Evolutionary conservation across 805 yeast species (phyloP), one percentile per base, ranked within the genome.

Genomic region (Hanseniaspora jakobsenii): DNA sequence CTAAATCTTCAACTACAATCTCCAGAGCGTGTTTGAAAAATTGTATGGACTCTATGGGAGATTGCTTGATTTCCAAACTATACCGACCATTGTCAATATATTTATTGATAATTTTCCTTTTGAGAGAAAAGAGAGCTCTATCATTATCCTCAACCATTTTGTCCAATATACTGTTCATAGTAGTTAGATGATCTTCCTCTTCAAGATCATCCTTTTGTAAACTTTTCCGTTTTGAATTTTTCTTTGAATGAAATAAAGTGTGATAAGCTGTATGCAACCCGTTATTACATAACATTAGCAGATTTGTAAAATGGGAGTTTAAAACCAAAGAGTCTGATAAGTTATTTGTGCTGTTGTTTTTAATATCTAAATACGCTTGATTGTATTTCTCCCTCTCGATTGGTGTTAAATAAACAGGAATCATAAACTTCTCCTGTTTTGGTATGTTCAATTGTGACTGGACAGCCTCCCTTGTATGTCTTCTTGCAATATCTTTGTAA

Each of bases 401-500:
- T 0, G 84, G 77, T 3, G 81, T 77, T 58, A 91, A 81, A 2
- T 86, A 84, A 16, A 83, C 67, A 1, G 82, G 69, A 38, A 91
- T 60, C 36, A 86, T 64, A 8, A 77, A 67, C 41, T 94, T 67
- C 3, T 69, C 68, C 57, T 91, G 98, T 0, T 75, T 74, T 0
- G 98, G 98, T 8, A 91, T 65, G 32, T 67, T 57, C 13, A 91
- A 76, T 53, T 89, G 93, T 36, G 73, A 69, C 28, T 75, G 72
- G 0, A 91, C 95, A 78, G 81, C 77, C 12, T 76, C 71, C 53
- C 85, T 86, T 1, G 95, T 81, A 56, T 91, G 97, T 28, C 98
- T 65, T 8, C 60, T 57, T 56, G 13, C 61, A 51, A 39, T 54
- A 55, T 18, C 43, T 29, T 14, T 53, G 13, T 47, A 57, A 50